Base-by-base conservation (phyloP, 1,139 yeast genomes). In the Ashbya aceris region DNA sequence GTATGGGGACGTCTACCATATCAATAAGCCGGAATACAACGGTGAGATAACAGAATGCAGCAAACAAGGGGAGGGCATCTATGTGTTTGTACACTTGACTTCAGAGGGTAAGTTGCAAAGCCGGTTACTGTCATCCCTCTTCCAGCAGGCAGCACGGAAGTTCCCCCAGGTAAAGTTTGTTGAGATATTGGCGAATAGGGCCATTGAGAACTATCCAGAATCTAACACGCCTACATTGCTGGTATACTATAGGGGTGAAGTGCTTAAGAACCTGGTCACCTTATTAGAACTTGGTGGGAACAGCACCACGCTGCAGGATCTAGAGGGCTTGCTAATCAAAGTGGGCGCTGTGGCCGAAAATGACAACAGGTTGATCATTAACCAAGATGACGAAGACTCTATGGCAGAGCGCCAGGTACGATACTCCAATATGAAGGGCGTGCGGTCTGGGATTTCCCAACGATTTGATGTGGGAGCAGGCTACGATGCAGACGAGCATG, bases 201-300 rank as follows among this genome's bases (percentile, higher is more conserved):
- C 96, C 45, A 83, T 89, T 49, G 97, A 89, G 55, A 79, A 81
- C 58, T 91, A 89, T 60, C 96, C 97, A 0, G 89, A 85, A 27
- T 62, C 74, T 33, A 89, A 85, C 64, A 83, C 95, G 54, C 99
- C 99, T 1, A 93, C 98, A 0, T 67, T 91, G 14, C 71, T 91
- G 38, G 74, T 93, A 1, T 91, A 91, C 61, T 76, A 76, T 55
- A 75, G 84, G 44, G 79, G 80, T 14, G 77, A 84, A 47, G 91
- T 89, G 7, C 65, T 79, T 27, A 83, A 80, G 57, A 96, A 89
- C 61, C 75, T 69, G 52, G 75, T 89, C 13, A 89, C 96, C 0
- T 69, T 91, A 54, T 72, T 83, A 7, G 79, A 81, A 53, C 62
- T 91, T 41, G 96, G 95, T 4, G 97, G 98, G 1, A 83, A 82